A percentile compares a stretch with the other conserved stretches of the same genome.
These are phyloP conservation scores for Coleophoma cylindrospora DNA, from an alignment of 2,329 filamentous ascomycete genomes.

Conservation along the genomic window DNA sequence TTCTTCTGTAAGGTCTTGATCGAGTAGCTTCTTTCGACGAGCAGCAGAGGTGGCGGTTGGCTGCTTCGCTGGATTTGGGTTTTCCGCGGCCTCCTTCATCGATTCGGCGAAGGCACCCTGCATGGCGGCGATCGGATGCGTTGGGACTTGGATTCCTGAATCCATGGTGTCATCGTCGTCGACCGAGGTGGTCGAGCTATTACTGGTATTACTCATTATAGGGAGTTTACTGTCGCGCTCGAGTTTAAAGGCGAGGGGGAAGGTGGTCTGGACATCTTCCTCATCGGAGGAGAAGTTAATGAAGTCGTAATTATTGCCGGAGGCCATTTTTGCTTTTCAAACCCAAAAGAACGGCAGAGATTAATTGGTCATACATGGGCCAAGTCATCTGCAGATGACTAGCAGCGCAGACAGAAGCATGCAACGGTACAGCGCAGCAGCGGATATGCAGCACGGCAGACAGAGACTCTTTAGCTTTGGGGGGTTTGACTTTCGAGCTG, in stretches of 20 bases:
- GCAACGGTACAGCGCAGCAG: neutral
- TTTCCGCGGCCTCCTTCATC: slow-evolving; percentile 63
- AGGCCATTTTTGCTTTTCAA: neutral
- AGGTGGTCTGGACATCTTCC: neutral
- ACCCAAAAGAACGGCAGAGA: neutral
- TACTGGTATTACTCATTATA: neutral
- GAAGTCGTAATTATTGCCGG: neutral
- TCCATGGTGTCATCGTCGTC: neutral
- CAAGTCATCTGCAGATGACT: neutral
- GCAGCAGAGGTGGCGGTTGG: slow-evolving; percentile 51
- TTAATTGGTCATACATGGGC: neutral
- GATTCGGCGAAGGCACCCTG: slow-evolving; percentile 82
- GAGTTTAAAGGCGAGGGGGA: slow-evolving; percentile 1
- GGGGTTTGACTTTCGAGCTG: no score
- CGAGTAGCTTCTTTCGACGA: slow-evolving; percentile 63
- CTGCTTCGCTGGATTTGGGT: slow-evolving; percentile 44
- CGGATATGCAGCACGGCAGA: neutral
- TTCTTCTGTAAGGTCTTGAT: slow-evolving; percentile 62
- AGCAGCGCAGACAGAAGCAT: neutral
- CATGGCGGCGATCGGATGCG: slow-evolving; percentile 71
- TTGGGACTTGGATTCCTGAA: slow-evolving; percentile 29
- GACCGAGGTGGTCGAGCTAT: neutral
- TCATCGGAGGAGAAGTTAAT: neutral
- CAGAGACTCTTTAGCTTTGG: neutral
- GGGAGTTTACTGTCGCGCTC: neutral